Evolutionary conservation across 2,329 filamentous ascomycete species (phyloP).

Genomic region (Aureobasidium zeae): DNA sequence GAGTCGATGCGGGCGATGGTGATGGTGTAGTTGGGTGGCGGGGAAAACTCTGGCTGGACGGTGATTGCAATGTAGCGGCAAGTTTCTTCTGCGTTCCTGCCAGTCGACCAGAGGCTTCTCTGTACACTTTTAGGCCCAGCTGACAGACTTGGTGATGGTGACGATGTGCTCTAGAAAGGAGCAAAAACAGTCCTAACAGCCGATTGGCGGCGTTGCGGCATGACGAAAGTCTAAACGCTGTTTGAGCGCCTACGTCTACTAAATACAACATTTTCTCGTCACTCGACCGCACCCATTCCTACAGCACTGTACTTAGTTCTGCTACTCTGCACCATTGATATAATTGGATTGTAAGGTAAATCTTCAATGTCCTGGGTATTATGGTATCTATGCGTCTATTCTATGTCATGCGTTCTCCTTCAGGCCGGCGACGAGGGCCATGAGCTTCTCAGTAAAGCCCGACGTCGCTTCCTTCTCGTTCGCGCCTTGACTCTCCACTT

Average conservation of each 20-base stretch:
- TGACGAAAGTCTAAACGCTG: constrained; percentile 9
- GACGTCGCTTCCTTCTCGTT: constrained; percentile 39
- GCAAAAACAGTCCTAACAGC: constrained; percentile 8
- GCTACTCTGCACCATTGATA: no score
- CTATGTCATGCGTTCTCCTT: neutral
- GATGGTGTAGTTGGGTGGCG: no score
- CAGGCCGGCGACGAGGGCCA: constrained; percentile 38
- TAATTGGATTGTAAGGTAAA: no score
- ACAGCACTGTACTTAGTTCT: neutral
- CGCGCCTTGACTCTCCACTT: constrained; percentile 45
- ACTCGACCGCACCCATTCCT: constrained; percentile 3
- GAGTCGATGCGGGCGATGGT: no score
- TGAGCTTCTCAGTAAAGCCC: constrained; percentile 46
- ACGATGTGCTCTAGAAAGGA: constrained; percentile 11
- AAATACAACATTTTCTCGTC: no score
- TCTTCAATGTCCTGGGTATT: constrained; percentile 7
- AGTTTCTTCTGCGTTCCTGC: neutral
- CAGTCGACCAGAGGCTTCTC: constrained; percentile 2
- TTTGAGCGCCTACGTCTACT: no score
- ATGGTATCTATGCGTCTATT: neutral
- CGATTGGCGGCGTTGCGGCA: constrained; percentile 12
- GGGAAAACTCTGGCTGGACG: no score
- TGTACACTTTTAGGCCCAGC: neutral
- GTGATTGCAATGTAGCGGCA: neutral
- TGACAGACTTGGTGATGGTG: constrained; percentile 1